These are phyloP conservation scores for Leishmania braziliensis DNA, from an alignment of 208 protist species.

Conservation along the genomic window DNA sequence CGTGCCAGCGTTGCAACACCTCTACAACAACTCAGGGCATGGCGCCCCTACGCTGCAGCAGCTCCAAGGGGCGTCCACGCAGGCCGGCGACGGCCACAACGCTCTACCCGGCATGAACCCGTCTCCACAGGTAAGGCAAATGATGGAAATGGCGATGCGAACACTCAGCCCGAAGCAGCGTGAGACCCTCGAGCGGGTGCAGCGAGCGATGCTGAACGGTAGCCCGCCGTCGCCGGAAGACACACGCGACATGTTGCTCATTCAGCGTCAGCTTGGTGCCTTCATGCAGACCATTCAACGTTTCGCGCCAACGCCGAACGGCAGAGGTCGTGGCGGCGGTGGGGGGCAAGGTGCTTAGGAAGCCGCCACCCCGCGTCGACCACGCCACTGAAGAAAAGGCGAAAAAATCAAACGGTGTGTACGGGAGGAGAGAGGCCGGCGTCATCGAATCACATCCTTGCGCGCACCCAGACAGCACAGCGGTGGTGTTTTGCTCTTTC, in stretches of 20 bases:
- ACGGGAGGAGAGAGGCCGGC: not conserved
- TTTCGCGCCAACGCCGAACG: slow-evolving; percentile 35
- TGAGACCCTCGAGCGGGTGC: slow-evolving; percentile 57
- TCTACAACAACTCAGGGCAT: slow-evolving; percentile 26
- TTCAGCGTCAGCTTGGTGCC: slow-evolving; percentile 77
- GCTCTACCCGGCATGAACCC: slow-evolving; percentile 10
- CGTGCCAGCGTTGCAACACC: slow-evolving; percentile 44
- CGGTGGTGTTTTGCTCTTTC: too few relatives aligned
- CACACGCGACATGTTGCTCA: slow-evolving; percentile 64
- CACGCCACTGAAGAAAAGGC: not conserved
- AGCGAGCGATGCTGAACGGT: slow-evolving; percentile 62
- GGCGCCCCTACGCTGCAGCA: slow-evolving; percentile 11
- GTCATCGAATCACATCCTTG: not conserved
- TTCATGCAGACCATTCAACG: slow-evolving; percentile 79
- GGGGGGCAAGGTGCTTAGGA: not conserved
- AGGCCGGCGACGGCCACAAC: slow-evolving; percentile 19
- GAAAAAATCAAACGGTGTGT: not conserved
- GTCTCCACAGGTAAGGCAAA: slow-evolving; percentile 42
- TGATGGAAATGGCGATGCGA: slow-evolving; percentile 77
- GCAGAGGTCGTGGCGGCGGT: slow-evolving; percentile 8
- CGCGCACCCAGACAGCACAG: not conserved
- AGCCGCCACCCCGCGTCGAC: not conserved
- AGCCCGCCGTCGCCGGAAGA: slow-evolving; percentile 59
- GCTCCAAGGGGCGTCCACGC: slow-evolving; percentile 22
- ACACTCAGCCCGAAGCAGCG: slow-evolving; percentile 60